A percentile compares a stretch with the other conserved stretches of the same genome.
These are phyloP conservation scores for Fusarium brevicatenulatum DNA, from an alignment of 2,329 filamentous ascomycete genomes.

Conservation along the genomic window DNA sequence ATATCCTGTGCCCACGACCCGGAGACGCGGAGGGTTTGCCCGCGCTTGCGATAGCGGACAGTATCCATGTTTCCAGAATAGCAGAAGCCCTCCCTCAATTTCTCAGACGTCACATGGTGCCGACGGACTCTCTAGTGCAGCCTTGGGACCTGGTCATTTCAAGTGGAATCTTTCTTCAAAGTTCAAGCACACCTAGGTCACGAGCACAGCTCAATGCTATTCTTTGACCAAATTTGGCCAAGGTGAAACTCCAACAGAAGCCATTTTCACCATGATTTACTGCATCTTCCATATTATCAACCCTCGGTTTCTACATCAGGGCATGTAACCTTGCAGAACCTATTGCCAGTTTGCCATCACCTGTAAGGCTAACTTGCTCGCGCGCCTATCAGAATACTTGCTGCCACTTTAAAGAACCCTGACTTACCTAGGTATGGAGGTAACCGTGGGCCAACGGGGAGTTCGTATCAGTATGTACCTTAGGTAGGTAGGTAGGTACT, in stretches of 20 bases:
- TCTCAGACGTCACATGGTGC: constrained; percentile 29
- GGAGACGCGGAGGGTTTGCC: constrained; percentile 30
- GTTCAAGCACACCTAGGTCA: constrained; percentile 15
- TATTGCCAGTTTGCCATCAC: not conserved
- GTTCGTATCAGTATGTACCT: not conserved
- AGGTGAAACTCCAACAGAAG: constrained; percentile 31
- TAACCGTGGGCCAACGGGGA: not conserved
- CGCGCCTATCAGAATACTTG: constrained; percentile 30
- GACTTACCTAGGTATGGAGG: not conserved
- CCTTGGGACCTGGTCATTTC: constrained; percentile 29
- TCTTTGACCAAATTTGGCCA: constrained; percentile 27
- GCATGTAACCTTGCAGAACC: not conserved
- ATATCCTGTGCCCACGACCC: constrained; percentile 30
- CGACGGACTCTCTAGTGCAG: constrained; percentile 20
- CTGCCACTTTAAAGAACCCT: constrained; percentile 4
- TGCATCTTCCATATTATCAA: not conserved
- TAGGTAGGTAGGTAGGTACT: not conserved
- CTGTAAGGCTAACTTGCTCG: constrained; percentile 12
- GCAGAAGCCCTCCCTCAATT: constrained; percentile 19
- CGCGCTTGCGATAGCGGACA: constrained; percentile 14
- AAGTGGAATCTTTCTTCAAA: constrained; percentile 2
- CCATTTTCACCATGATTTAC: constrained; percentile 4
- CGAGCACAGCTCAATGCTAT: constrained; percentile 19
- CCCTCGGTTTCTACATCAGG: constrained; percentile 7
- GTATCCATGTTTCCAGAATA: constrained; percentile 35